Evolutionary conservation across 2,329 filamentous ascomycete genomes (phyloP).

Genomic region (Amylocarpus encephaloides): DNA sequence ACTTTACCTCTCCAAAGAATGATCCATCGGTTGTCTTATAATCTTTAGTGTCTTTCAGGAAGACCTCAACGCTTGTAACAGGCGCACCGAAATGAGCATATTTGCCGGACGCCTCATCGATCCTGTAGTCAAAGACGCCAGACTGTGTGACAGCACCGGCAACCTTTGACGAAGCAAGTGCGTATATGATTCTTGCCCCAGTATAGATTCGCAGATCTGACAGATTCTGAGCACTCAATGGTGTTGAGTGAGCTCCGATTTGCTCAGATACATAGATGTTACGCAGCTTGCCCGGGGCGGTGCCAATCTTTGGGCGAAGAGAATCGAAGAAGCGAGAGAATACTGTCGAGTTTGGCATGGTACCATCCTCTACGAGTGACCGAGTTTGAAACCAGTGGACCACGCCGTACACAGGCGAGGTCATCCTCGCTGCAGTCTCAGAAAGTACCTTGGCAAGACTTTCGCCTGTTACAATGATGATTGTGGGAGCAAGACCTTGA

Average conservation of each 20-base stretch:
- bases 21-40: conserved; percentile 58
- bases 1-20: conserved; percentile 56
- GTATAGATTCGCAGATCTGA: conserved; percentile 79
- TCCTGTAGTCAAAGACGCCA: conserved; percentile 79
- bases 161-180: conserved; percentile 73
- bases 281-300: conserved; percentile 66
- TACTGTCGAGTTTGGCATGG: conserved; percentile 62
- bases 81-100: conserved; percentile 75
- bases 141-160: conserved; percentile 87
- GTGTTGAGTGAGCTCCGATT: conserved; percentile 53
- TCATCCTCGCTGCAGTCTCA: conserved; percentile 52
- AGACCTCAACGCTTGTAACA: conserved; percentile 70
- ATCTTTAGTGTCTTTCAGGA: conserved; percentile 56
- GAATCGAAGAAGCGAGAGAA: conserved; percentile 56
- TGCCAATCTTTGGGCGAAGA: conserved; percentile 52
- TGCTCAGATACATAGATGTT: conserved; percentile 75
- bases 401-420: conserved; percentile 57
- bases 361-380: conserved; percentile 61
- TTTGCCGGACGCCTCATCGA: conserved; percentile 34
- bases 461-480: conserved; percentile 71
- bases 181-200: conserved; percentile 75
- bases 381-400: conserved; percentile 68
- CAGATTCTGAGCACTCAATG: conserved; percentile 62
- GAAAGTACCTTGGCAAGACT: conserved; percentile 64
- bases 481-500: conserved; percentile 69